phyloP scores from a whole-genome alignment of 2,329 filamentous ascomycete species.

The Sphaerulina populicola region DNA sequence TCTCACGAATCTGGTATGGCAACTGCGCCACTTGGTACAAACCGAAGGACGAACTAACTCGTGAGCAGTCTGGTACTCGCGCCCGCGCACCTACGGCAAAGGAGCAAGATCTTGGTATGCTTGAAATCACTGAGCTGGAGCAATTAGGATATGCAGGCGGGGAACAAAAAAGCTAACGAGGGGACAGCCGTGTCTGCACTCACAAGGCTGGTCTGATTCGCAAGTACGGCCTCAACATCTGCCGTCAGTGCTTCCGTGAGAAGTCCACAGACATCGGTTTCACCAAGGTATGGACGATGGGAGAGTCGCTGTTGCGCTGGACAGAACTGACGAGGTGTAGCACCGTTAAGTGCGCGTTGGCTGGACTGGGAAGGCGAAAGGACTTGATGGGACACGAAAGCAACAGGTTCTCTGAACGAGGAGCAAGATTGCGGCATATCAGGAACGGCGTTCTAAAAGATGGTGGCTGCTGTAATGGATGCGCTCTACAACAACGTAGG shows the following conservation, averaged over 20 bases:
- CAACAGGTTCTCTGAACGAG: conserved; percentile 6
- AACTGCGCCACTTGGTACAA: background rate
- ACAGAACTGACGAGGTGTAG: conserved; percentile 17
- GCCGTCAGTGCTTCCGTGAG: conserved; percentile 64
- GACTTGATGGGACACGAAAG: conserved; percentile 7
- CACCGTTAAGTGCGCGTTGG: conserved; percentile 29
- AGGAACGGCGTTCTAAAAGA: conserved; percentile 20
- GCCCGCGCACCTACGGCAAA: conserved; percentile 95
- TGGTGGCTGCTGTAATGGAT: conserved; percentile 11
- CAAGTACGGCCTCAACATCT: conserved; percentile 94
- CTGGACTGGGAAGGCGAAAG: conserved; percentile 10
- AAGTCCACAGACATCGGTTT: conserved; percentile 61
- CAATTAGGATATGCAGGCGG: conserved; percentile 11
- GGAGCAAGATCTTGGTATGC: conserved; percentile 87
- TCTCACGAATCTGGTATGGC: conserved; percentile 65
- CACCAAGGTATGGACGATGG: conserved; percentile 48
- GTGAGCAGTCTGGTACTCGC: conserved; percentile 80
- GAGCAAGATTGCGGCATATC: conserved; percentile 15
- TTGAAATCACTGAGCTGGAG: conserved; percentile 8
- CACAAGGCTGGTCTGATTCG: conserved; percentile 98
- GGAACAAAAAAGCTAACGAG: conserved; percentile 24
- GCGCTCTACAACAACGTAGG: conserved; percentile 7
- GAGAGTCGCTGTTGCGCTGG: background rate
- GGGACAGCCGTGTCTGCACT: conserved; percentile 67
- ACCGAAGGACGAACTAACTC: conserved; percentile 6